Conservation (phyloP, 1,284 basidiomycete genomes). For the Rhodotorula sp. region DNA sequence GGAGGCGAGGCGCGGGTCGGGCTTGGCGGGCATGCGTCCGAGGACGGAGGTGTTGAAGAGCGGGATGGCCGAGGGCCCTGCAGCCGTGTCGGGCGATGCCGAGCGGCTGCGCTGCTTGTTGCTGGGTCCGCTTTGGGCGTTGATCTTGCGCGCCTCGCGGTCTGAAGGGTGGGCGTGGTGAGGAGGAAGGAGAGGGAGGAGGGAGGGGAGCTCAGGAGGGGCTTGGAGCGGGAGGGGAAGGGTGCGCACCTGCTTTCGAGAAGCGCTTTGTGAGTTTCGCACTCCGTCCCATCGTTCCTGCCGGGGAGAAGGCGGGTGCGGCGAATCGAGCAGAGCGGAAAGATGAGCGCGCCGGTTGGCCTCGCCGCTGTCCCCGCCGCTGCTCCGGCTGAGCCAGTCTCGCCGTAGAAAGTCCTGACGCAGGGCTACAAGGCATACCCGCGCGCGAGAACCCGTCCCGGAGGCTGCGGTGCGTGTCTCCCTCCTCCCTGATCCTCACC, state of each 20-base stretch:
- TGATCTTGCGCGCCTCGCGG: slow-evolving; percentile 18
- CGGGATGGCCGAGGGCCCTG: slow-evolving; percentile 17
- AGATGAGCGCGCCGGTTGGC: not conserved
- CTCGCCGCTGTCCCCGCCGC: not conserved
- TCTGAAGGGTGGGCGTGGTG: too few species aligned
- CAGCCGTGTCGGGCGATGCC: slow-evolving; percentile 21
- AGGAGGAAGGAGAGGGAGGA: not conserved
- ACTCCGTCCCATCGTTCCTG: slow-evolving; percentile 26
- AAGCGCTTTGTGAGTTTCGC: slow-evolving; percentile 37
- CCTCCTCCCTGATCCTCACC: not conserved
- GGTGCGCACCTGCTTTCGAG: slow-evolving; percentile 6
- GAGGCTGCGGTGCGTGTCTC: not conserved
- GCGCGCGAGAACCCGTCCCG: not conserved
- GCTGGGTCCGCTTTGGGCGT: not conserved
- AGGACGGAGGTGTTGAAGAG: slow-evolving; percentile 36
- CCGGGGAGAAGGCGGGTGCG: too few species aligned
- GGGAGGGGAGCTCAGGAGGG: not conserved
- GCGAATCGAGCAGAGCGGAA: not conserved
- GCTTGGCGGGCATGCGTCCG: slow-evolving; percentile 1
- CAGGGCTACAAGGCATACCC: too few species aligned
- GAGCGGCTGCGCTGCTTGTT: slow-evolving; percentile 1
- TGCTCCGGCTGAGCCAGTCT: not conserved
- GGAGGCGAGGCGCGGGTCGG: slow-evolving; percentile 8
- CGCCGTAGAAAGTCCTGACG: not conserved
- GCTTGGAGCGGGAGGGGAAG: not conserved